phyloP scores from a whole-genome alignment of 495 filamentous ascomycete species.

The Xylaria nigripes region DNA sequence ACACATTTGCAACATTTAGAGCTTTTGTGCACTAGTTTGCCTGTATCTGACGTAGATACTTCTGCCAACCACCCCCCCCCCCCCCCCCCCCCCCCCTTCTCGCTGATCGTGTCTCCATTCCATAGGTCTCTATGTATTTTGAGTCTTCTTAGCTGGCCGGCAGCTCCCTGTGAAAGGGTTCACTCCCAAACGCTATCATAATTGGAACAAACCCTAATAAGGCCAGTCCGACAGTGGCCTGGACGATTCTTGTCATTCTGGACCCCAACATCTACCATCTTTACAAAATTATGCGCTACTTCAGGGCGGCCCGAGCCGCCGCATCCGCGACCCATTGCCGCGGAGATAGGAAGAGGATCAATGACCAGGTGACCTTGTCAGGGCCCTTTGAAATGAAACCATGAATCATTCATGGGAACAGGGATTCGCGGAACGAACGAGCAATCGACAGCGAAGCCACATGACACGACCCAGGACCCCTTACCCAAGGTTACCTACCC shows the following conservation, averaged over 20 bases:
- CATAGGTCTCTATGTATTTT: no score
- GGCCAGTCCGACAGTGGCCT: no score
- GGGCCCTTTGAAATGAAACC: neutral
- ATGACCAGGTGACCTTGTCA: neutral
- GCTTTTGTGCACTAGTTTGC: no score
- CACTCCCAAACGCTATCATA: no score
- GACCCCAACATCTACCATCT: neutral
- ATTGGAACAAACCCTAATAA: no score
- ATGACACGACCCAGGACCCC: slow-evolving; percentile 5
- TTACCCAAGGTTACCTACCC: neutral
- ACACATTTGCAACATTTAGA: no score
- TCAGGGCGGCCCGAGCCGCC: neutral
- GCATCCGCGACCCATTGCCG: slow-evolving; percentile 1
- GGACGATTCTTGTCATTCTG: neutral
- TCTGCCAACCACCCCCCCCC: no score
- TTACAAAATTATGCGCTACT: neutral
- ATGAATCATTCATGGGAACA: slow-evolving; percentile 3
- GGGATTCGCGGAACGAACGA: slow-evolving; percentile 1
- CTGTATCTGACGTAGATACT: no score
- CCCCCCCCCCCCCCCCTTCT: no score
- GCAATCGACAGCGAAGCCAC: neutral
- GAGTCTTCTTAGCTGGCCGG: no score
- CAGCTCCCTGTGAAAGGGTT: no score
- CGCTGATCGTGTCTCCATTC: no score
- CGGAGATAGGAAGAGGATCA: neutral